A percentile compares a stretch with the other conserved stretches of the same genome.
Evolutionary conservation across 2,329 filamentous ascomycete genomes (phyloP).

Genomic region (Cercospora sp.): DNA sequence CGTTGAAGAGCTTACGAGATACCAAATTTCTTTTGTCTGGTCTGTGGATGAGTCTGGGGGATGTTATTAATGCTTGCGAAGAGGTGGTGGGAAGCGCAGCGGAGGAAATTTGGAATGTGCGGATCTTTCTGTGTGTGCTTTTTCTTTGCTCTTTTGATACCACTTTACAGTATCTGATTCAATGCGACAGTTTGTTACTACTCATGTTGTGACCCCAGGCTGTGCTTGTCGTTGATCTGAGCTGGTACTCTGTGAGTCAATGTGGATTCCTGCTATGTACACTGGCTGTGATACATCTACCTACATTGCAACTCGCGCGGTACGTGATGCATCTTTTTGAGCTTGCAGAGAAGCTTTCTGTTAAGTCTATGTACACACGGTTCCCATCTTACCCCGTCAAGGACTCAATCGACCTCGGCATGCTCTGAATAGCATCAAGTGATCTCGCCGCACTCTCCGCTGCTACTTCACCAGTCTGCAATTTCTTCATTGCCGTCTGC

Average conservation of each 20-base stretch:
- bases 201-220: background rate
- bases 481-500: constrained; percentile 22
- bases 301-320: background rate
- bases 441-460: constrained; percentile 22
- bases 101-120: constrained; percentile 3
- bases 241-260: background rate
- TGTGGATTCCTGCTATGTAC: background rate
- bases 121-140: constrained; percentile 3
- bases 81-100: background rate
- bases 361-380: background rate
- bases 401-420: constrained; percentile 24
- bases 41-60: background rate
- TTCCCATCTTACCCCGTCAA: constrained; percentile 1
- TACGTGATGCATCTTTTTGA: background rate
- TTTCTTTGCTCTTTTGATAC: background rate
- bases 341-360: background rate
- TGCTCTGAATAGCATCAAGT: constrained; percentile 24
- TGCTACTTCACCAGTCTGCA: constrained; percentile 25
- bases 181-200: constrained; percentile 3
- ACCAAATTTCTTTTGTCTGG: constrained; percentile 1
- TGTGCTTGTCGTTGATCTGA: background rate
- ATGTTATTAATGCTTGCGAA: constrained; percentile 4
- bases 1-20: constrained; percentile 6
- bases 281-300: background rate
- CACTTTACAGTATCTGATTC: constrained; percentile 7